Conservation (phyloP, 2,329 filamentous ascomycete genomes). For the Calonectria hawksworthii region DNA sequence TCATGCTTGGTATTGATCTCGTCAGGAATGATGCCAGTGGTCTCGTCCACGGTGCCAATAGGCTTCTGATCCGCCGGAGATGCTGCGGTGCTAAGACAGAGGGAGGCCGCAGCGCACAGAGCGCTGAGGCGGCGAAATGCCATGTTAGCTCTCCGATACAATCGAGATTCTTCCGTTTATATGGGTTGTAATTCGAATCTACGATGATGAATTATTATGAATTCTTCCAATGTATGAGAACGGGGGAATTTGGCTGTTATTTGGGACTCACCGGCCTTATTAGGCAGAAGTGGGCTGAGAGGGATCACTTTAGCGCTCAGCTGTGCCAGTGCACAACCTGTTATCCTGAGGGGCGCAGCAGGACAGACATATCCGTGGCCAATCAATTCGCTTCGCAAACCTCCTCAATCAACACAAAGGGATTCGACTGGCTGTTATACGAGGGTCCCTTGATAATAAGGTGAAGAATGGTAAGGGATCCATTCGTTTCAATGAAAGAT, state of each 20-base stretch:
- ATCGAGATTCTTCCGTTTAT: background rate
- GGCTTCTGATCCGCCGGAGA: conserved; percentile 5
- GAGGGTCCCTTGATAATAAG: background rate
- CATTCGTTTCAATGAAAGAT: background rate
- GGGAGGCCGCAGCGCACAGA: background rate
- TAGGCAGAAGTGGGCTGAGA: background rate
- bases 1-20: background rate
- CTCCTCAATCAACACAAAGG: background rate
- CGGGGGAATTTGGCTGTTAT: background rate
- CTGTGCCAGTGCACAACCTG: background rate
- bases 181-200: background rate
- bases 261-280: background rate
- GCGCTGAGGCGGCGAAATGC: background rate
- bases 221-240: background rate
- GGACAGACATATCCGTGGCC: background rate
- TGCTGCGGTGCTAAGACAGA: background rate
- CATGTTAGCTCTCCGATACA: background rate
- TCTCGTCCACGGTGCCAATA: background rate
- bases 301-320: background rate
- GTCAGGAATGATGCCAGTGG: background rate
- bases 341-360: background rate
- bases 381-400: background rate
- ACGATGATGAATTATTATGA: background rate
- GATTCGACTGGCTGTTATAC: background rate
- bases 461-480: background rate